phyloP scores from a whole-genome alignment of 345 rosid genomes.

The Gossypium thurberi region DNA sequence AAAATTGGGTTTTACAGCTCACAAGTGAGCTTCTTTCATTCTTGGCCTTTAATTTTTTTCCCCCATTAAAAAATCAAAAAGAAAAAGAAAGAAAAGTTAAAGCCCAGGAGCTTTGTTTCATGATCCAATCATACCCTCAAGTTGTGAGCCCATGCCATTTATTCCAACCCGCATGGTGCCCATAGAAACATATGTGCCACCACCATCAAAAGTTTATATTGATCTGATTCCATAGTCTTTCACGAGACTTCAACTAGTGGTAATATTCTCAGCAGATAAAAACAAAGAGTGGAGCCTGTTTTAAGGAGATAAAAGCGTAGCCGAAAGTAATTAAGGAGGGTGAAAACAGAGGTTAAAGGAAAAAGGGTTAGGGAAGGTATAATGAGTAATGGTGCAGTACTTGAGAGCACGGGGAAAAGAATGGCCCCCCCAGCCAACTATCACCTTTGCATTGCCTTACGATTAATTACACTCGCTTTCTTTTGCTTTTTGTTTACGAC shows the following conservation, averaged over 20 bases:
- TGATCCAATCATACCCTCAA: constrained; percentile 40
- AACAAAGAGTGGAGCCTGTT: background rate
- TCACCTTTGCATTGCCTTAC: constrained; percentile 16
- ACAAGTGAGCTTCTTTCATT: constrained; percentile 21
- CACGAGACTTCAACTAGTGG: background rate
- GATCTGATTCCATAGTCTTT: background rate
- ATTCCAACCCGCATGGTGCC: too few relatives aligned
- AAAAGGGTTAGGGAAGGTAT: constrained; percentile 16
- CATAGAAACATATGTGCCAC: too few relatives aligned
- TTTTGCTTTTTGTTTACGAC: constrained; percentile 18
- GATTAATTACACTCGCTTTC: constrained; percentile 8
- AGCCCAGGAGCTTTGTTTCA: constrained; percentile 44
- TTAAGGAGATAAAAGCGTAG: background rate
- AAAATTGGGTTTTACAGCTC: constrained; percentile 38
- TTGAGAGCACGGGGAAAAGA: constrained; percentile 26
- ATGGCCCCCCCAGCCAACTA: constrained; percentile 23
- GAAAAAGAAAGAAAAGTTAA: constrained; percentile 14
- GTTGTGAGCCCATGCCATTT: constrained; percentile 14
- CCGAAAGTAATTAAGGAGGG: constrained; percentile 11
- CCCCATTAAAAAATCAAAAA: constrained; percentile 2
- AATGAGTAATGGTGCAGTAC: constrained; percentile 27
- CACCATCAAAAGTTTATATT: too few relatives aligned
- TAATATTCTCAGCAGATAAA: background rate
- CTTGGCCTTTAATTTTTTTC: constrained; percentile 24
- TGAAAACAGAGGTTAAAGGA: constrained; percentile 6